Evolutionary conservation across 2,329 filamentous ascomycete genomes (phyloP), one percentile per base, ranked within the genome.

Genomic region (Trematosphaeria pertusa): DNA sequence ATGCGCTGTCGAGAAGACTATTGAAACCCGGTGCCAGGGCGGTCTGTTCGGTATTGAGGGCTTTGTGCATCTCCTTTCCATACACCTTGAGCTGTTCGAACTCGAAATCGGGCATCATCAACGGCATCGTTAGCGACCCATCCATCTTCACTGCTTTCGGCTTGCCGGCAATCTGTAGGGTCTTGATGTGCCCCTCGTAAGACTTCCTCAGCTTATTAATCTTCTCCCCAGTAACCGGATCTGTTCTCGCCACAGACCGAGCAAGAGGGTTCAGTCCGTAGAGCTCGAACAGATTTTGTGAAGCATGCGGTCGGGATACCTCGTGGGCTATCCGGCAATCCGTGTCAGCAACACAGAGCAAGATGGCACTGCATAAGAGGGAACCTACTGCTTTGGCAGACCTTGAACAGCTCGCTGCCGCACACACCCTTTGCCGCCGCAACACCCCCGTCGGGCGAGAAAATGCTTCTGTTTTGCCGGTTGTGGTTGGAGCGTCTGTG

Each of bases 171-270:
- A 80, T 71, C 33, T 73, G 71, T 46, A 81, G 64, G 30, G 67
- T 67, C 58, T 79, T 80, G 49, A 80, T 75, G 54, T 81, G 79
- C 37, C 75, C 76, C 58, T 80, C 78, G 58, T 81, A 82, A 24
- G 77, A 79, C 58, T 81, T 81, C 30, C 84, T 75, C 32, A 87
- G 73, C 63, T 82, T 81, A 69, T 86, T 79, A 51, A 78, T 86
- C 72, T 87, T 87, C 62, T 85, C 83, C 50, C 83, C 83, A n/a
- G 82, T 85, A 15, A 76, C 67, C 12, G 82, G 81, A 64, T 87
- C 82, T 38, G 74, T 78, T 43, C 84, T 75, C 48, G 80, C 82
- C 52, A 87, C 83, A 43, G 78, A 82, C 56, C 76, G 75, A 50
- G 83, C 81, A 43, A 86, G 74, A 26, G 74, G 67, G 52, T 79